A percentile compares a stretch with the other conserved stretches of the same genome.
These are phyloP conservation scores for Macaranga tanarius DNA, from an alignment of 441 rosid species.

Conservation along the genomic window DNA sequence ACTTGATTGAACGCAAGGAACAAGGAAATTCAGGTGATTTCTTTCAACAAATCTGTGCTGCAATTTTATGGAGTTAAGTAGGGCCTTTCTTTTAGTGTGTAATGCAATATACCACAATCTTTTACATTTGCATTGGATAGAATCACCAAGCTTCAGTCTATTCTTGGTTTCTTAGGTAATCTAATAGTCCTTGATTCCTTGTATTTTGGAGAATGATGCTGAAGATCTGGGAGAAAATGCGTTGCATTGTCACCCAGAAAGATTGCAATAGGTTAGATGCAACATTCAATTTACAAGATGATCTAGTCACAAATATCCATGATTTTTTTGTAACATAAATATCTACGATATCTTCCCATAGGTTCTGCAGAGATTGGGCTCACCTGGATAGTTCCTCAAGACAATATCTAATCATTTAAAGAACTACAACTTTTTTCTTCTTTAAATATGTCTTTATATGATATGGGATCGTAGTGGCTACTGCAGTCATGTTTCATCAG, in stretches of 20 bases:
- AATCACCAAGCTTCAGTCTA: neutral
- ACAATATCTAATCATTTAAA: neutral
- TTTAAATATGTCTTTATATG: neutral
- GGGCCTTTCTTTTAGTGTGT: no score
- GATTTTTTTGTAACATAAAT: neutral
- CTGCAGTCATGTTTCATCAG: conserved; percentile 13
- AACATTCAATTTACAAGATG: neutral
- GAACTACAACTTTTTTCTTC: neutral
- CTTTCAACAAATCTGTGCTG: neutral
- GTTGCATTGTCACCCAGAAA: conserved; percentile 1
- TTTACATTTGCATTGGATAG: neutral
- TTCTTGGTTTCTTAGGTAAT: neutral
- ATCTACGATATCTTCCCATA: neutral
- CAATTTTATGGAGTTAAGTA: neutral
- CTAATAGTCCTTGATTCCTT: neutral
- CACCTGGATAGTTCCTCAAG: neutral
- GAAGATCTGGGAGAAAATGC: neutral
- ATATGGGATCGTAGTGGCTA: conserved; percentile 6
- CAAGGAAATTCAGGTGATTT: neutral
- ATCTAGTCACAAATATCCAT: neutral
- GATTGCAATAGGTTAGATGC: neutral
- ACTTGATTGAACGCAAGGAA: neutral
- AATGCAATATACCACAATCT: neutral
- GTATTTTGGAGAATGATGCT: neutral
- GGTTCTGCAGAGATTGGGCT: neutral